These are phyloP conservation scores for Artemisia tridentata DNA, from an alignment of 129 eudicot species.

Conservation along the genomic window DNA sequence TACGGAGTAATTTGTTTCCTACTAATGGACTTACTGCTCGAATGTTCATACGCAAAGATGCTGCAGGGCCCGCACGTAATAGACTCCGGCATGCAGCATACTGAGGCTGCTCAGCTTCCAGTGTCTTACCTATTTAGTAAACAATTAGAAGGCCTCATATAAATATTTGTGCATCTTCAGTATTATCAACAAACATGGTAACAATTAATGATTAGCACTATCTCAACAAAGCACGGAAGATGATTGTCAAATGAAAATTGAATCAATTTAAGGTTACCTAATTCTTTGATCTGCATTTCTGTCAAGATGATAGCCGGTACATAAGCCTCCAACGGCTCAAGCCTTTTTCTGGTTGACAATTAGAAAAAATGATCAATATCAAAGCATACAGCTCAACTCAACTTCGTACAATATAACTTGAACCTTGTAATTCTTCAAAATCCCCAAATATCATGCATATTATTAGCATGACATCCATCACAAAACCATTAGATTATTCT, in stretches of 20 bases:
- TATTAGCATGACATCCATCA: not conserved
- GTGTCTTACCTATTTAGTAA: slow-evolving; percentile 49
- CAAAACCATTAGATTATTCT: not conserved
- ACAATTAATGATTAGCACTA: not conserved
- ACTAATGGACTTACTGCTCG: slow-evolving; percentile 69
- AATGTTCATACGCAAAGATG: slow-evolving; percentile 79
- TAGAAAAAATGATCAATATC: slow-evolving; percentile 1
- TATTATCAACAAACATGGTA: not conserved
- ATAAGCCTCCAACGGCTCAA: slow-evolving; percentile 87
- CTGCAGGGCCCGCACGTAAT: slow-evolving; percentile 82
- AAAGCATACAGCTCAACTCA: slow-evolving; percentile 8
- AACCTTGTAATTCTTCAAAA: not conserved
- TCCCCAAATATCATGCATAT: not conserved
- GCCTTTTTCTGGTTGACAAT: slow-evolving; percentile 62
- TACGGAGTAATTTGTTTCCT: not conserved
- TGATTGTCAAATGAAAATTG: no score
- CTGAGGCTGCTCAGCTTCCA: slow-evolving; percentile 73
- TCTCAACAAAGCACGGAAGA: no score
- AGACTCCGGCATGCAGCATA: slow-evolving; percentile 68
- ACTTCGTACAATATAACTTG: not conserved
- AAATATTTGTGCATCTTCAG: not conserved
- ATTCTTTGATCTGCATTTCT: slow-evolving; percentile 83
- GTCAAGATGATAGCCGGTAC: slow-evolving; percentile 88
- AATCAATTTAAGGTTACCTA: slow-evolving; percentile 44
- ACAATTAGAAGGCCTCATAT: slow-evolving; percentile 17